These are phyloP conservation scores for Sporothrix dimorphospora DNA, from an alignment of 2,329 filamentous ascomycete genomes.

Conservation along the genomic window DNA sequence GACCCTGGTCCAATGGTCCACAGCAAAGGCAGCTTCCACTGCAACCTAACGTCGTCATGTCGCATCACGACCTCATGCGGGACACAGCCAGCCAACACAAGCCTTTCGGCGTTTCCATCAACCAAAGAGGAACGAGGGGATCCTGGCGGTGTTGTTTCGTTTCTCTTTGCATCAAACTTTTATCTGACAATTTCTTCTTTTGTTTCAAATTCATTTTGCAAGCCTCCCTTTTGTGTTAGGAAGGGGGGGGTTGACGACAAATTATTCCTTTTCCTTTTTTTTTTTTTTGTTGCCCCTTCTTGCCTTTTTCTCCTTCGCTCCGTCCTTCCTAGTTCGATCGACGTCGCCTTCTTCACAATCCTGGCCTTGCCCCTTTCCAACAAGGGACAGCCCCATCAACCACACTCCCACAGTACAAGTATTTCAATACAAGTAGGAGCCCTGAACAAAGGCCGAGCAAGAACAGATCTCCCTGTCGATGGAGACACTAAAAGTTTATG, in stretches of 20 bases:
- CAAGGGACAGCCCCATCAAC: neutral
- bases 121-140: neutral
- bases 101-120: neutral
- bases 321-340: neutral
- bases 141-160: no score
- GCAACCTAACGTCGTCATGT: neutral
- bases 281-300: neutral
- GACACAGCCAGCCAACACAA: neutral
- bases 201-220: neutral
- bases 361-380: neutral
- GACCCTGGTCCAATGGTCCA: no score
- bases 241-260: neutral
- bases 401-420: neutral
- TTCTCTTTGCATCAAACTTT: neutral
- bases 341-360: neutral
- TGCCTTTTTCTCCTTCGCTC: neutral
- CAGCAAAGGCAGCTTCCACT: neutral
- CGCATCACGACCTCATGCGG: neutral
- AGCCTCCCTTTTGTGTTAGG: neutral
- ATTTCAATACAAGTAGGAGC: conserved; percentile 1
- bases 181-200: neutral
- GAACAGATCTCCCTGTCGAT: neutral
- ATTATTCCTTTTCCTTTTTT: neutral
- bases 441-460: neutral
- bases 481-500: conserved; percentile 24